Conservation (phyloP, 1,284 basidiomycete species). For the Microbotryum intermedium region DNA sequence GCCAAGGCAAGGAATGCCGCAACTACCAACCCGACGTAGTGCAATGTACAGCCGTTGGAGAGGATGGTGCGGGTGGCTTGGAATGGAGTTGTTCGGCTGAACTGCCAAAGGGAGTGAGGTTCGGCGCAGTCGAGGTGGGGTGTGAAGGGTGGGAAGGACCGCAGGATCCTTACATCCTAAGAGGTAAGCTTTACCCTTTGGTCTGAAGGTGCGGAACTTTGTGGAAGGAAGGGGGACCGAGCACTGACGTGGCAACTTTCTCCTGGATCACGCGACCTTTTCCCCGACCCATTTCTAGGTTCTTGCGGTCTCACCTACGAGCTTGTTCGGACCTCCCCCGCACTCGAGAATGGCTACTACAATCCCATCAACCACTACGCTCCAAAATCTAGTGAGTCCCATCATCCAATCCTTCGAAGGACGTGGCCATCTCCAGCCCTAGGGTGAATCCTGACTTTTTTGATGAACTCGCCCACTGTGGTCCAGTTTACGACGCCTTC, state of each 20-base stretch:
- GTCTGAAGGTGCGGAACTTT: too few species aligned
- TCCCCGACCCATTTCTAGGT: slow-evolving; percentile 50
- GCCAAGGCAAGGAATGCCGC: slow-evolving; percentile 66
- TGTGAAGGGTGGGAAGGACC: slow-evolving; percentile 72
- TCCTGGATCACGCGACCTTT: too few species aligned
- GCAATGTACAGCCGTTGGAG: slow-evolving; percentile 69
- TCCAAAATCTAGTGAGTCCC: slow-evolving; percentile 26
- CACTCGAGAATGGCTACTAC: slow-evolving; percentile 37
- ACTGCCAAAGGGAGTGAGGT: slow-evolving; percentile 60
- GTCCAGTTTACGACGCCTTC: slow-evolving; percentile 47
- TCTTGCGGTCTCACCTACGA: slow-evolving; percentile 75
- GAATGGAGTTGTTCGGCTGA: slow-evolving; percentile 94
- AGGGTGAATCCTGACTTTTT: too few species aligned
- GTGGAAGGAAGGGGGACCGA: too few species aligned
- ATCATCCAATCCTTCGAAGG: slow-evolving; percentile 9
- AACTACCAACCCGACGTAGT: slow-evolving; percentile 75
- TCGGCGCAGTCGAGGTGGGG: slow-evolving; percentile 71
- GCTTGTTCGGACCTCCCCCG: slow-evolving; percentile 52
- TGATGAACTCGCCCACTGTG: too few species aligned
- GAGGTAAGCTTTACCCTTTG: slow-evolving; percentile 54
- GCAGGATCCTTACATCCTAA: slow-evolving; percentile 72
- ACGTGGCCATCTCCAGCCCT: too few species aligned
- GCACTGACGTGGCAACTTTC: too few species aligned
- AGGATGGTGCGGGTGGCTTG: slow-evolving; percentile 55
- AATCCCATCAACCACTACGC: slow-evolving; percentile 43